Base-by-base conservation (phyloP, 2,329 filamentous ascomycete species). In the Stagonosporopsis chrysanthemi region DNA sequence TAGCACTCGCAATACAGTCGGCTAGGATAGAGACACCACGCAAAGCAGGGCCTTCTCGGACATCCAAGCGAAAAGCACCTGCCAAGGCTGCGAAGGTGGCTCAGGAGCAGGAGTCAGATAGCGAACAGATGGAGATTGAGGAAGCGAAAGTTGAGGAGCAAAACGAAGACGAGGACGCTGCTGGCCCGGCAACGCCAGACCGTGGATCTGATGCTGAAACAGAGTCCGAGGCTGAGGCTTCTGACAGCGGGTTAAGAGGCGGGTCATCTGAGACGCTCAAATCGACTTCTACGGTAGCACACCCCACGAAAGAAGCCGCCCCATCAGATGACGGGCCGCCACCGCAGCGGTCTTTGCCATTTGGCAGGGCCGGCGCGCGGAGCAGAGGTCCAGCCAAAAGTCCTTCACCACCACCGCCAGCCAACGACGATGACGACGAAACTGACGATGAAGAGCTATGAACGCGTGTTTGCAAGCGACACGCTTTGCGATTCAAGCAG, bases 391-490 rank as follows among this genome's bases (percentile, higher is more conserved):
- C 48, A 12, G 44, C 47, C 19, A 61, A 64, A 45, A 48, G 60
- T 36, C 60, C 54, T 23, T 19, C 62, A 44, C 56, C 64, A 26
- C 40, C 53, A 12, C 39, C 53, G 22, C 49, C 55, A 24, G 45
- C 43, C 19, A 59, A 52, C 24, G 63, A 68, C 19, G 68, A 68
- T 3, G 73, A 74, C 41, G 71, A 74, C 28, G 73, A 74, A 42
- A 75, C 73, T 6, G 73, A 75, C 3, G 75, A 77, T n/a, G 75
- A 77, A 12, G 75, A 77, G 52, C 39, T 75, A 7, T 75, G 65
- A 57, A 36, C 9, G 11, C 26, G 26, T 9, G 15, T 6, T n/a
- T 24, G 40, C 42, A 14, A 29, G 15, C 35, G 26, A 24, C 17
- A 31, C n/a, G 14, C 17, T 17, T 33, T 24, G 46, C 23, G 43